Evolutionary conservation across 371 early-diverging fungal species (phyloP).

Genomic region (Mucor racemosus): DNA sequence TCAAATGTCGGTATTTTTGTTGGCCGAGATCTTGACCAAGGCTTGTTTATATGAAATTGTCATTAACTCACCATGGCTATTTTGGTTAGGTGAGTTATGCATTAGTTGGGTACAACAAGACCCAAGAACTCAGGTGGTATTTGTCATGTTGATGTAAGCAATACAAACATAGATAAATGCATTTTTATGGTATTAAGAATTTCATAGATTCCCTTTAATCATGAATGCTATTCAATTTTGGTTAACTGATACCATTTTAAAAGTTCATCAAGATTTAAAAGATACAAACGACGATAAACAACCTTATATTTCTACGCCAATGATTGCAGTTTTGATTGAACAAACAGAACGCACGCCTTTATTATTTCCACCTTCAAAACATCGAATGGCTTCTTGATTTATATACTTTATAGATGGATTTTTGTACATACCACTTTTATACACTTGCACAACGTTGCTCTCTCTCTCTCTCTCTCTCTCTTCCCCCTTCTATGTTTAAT

Average conservation of each 20-base stretch:
- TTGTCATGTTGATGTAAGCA: constrained; percentile 52
- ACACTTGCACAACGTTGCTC: background rate
- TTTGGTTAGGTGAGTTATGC: constrained; percentile 39
- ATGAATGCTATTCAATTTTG: constrained; percentile 74
- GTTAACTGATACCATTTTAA: constrained; percentile 67
- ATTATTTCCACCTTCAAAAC: constrained; percentile 19
- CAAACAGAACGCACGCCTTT: constrained; percentile 25
- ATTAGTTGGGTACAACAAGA: constrained; percentile 34
- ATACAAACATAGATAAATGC: too few relatives aligned
- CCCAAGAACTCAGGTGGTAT: constrained; percentile 38
- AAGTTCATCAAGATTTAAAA: constrained; percentile 25
- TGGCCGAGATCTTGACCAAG: constrained; percentile 38
- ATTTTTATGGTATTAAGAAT: too few relatives aligned
- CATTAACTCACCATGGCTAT: constrained; percentile 31
- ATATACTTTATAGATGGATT: background rate
- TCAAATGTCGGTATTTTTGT: constrained; percentile 38
- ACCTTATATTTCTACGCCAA: constrained; percentile 9
- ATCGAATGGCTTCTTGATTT: constrained; percentile 11
- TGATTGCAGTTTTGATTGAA: constrained; percentile 18
- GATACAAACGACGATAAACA: background rate
- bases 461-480: background rate
- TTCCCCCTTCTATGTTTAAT: background rate
- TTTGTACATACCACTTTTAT: background rate
- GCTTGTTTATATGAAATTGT: constrained; percentile 41
- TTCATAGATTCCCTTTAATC: constrained; percentile 54